These are phyloP conservation scores for Hymenoscyphus linearis DNA, from an alignment of 2,329 filamentous ascomycete genomes.

Conservation along the genomic window DNA sequence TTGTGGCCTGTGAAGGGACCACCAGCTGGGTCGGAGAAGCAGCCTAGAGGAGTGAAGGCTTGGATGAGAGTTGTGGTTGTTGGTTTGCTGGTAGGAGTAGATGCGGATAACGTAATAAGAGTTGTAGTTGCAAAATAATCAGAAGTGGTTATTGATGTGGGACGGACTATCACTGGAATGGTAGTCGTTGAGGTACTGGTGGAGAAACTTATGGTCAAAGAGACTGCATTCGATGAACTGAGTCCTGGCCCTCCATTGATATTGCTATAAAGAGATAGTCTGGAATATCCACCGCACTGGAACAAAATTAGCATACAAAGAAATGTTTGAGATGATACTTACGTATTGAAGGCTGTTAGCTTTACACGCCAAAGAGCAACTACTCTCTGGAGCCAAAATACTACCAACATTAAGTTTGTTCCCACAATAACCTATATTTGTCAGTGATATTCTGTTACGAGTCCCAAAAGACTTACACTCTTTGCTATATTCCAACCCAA, in stretches of 20 bases:
- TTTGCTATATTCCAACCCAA: constrained; percentile 34
- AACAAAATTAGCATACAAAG: constrained; percentile 18
- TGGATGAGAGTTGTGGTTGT: constrained; percentile 17
- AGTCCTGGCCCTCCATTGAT: not conserved
- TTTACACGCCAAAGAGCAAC: constrained; percentile 15
- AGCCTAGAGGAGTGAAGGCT: constrained; percentile 31
- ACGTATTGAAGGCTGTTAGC: constrained; percentile 28
- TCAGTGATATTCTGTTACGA: not conserved
- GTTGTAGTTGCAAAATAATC: not conserved
- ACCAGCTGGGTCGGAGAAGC: constrained; percentile 27
- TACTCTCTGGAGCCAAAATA: constrained; percentile 24
- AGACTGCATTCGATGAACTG: not conserved
- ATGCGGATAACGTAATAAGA: too few relatives aligned
- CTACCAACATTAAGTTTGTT: constrained; percentile 21
- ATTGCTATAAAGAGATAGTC: constrained; percentile 21
- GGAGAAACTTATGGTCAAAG: not conserved
- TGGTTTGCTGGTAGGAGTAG: not conserved
- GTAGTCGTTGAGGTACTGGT: not conserved
- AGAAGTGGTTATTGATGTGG: not conserved
- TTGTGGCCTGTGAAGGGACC: constrained; percentile 27
- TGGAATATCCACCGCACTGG: constrained; percentile 22
- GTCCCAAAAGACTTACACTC: constrained; percentile 24
- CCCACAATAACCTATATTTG: constrained; percentile 24
- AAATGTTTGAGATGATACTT: not conserved
- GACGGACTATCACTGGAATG: not conserved